Percentiles rank a stretch among this genome's conserved stretches.
These are phyloP conservation scores for Tuber indicum DNA, from an alignment of 495 filamentous ascomycete species.

Conservation along the genomic window DNA sequence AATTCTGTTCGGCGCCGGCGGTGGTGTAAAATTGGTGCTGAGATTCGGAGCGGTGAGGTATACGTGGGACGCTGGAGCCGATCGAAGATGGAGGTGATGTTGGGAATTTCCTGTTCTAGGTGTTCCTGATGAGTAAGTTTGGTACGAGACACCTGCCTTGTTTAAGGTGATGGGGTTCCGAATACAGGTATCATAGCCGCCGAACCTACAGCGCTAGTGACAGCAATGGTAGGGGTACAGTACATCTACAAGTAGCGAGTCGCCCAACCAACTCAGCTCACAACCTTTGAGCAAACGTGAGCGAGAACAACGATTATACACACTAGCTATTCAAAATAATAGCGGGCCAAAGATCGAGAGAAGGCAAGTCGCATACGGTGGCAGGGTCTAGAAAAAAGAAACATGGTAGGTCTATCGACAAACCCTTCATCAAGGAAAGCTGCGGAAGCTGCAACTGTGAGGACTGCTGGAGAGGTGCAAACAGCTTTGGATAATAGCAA, in stretches of 20 bases:
- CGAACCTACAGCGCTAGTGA: too few relatives aligned
- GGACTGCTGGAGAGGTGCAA: conserved; percentile 13
- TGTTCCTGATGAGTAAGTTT: background rate
- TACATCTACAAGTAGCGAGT: too few relatives aligned
- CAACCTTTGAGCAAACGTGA: background rate
- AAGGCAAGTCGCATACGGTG: background rate
- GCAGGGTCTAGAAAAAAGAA: conserved; percentile 1
- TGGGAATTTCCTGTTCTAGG: conserved; percentile 24
- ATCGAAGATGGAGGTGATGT: background rate
- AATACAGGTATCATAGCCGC: too few relatives aligned
- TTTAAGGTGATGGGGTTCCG: background rate
- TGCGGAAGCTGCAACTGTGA: conserved; percentile 32
- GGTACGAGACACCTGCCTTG: background rate
- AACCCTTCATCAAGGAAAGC: conserved; percentile 34
- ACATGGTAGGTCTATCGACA: conserved; percentile 31
- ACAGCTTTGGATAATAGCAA: conserved; percentile 7
- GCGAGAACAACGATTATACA: background rate
- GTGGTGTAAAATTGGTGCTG: conserved; percentile 41
- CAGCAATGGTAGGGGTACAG: too few relatives aligned
- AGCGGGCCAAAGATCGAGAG: background rate
- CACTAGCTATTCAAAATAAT: background rate
- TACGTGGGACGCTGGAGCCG: background rate
- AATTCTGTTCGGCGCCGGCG: conserved; percentile 54
- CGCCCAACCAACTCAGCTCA: background rate
- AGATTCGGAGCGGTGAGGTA: conserved; percentile 42